Percentiles rank a stretch among this genome's conserved stretches.
Conservation (phyloP, 805 yeast species). For the Metschnikowia picachoensis region DNA sequence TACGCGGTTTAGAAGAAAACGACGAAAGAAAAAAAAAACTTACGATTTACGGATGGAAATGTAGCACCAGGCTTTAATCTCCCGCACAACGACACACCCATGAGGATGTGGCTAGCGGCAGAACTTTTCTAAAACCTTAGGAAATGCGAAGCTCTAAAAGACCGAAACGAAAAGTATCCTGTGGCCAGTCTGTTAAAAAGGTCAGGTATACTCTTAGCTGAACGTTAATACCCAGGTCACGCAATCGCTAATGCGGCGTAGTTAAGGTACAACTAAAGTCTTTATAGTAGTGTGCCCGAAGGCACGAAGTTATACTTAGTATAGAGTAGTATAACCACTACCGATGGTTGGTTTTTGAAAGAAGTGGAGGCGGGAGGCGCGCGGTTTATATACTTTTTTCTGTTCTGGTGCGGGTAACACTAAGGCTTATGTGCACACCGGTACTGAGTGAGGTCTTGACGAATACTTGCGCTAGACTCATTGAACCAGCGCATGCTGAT, state of each 20-base stretch:
- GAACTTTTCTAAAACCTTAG: constrained; percentile 32
- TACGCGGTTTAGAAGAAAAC: no score
- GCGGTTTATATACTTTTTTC: constrained; percentile 11
- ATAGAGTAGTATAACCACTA: constrained; percentile 76
- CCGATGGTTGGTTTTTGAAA: constrained; percentile 50
- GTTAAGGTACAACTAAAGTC: constrained; percentile 35
- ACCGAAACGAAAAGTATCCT: constrained; percentile 72
- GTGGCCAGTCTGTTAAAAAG: constrained; percentile 71
- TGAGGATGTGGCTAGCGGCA: constrained; percentile 22
- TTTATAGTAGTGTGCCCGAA: constrained; percentile 36
- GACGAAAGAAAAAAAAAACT: not conserved
- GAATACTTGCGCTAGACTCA: not conserved
- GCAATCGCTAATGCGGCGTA: constrained; percentile 43
- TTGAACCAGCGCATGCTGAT: not conserved
- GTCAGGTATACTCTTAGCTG: constrained; percentile 73
- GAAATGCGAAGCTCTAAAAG: constrained; percentile 54
- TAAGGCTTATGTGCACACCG: constrained; percentile 5
- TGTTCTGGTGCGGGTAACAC: constrained; percentile 14
- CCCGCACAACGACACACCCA: constrained; percentile 24
- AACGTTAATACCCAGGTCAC: constrained; percentile 38
- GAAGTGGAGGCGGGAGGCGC: constrained; percentile 11
- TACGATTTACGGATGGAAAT: constrained; percentile 19
- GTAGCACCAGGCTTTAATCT: constrained; percentile 55
- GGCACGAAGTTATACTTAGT: constrained; percentile 52
- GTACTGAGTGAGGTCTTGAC: constrained; percentile 7